Base-by-base conservation (phyloP, 179 eudicot genomes). In the Silene coronaria region DNA sequence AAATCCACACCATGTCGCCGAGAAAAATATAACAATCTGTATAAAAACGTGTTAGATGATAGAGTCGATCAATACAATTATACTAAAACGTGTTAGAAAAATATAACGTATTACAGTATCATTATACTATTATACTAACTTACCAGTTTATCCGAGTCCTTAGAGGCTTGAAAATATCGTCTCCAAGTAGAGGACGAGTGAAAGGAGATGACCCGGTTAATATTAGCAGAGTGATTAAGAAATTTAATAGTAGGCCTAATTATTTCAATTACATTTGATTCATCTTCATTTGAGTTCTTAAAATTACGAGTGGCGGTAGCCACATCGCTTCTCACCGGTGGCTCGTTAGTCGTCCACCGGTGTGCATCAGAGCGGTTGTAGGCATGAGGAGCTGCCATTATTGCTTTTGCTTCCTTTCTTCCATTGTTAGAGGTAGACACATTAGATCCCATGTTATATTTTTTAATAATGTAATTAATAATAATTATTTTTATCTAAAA, bases 1-100 rank as follows among this genome's bases (percentile, higher is more conserved):
- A 11, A 91, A 91, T n/a, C 81, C 83, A 45, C 91, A 91, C 93
- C 93, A 86, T 64, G 77, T 0, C 1, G 81, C 84, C 77, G 80
- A 80, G 51, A 82, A 80, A 22, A 72, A 76, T 26, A 80, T 57
- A 67, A 84, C 85, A 65, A 84, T 73, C 82, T 79, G 24, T 38
- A 73, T 32, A 21, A 66, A 34, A 34, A 34, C 38, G 8, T 9
- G 38, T 34, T 34, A n/a, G n/a, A n/a, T n/a, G n/a, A n/a, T n/a
- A n/a, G n/a, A n/a, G n/a, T n/a, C n/a, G n/a, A n/a, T n/a, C n/a
- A n/a, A n/a, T n/a, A n/a, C n/a, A n/a, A n/a, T n/a, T n/a, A n/a
- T n/a, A n/a, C n/a, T n/a, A 66, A 34, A 34, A 34, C 38, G 8
- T 9, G 38, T 34, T 34, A 80, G 51, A 82, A 80, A 22, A 72